phyloP scores from a whole-genome alignment of 169 alveolate species.

The Plasmodium falciparum region DNA sequence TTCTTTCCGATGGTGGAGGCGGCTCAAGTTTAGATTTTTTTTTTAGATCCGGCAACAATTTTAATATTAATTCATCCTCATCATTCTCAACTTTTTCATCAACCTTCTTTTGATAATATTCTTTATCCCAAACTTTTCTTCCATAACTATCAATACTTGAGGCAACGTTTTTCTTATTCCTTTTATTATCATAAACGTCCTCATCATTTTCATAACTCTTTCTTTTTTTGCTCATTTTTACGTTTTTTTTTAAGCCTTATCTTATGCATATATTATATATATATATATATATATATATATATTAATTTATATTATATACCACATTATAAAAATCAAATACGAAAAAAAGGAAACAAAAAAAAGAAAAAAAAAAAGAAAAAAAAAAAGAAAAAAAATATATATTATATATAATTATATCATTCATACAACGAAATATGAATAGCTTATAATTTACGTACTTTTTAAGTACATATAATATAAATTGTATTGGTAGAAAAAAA shows the following conservation, averaged over 20 bases:
- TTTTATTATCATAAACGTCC: background rate
- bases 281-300: background rate
- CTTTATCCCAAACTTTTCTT: conserved; percentile 87
- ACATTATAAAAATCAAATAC: too few relatives aligned
- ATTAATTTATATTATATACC: too few relatives aligned
- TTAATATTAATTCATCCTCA: conserved; percentile 80
- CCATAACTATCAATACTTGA: conserved; percentile 83
- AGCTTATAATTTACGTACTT: too few relatives aligned
- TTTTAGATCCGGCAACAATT: conserved; percentile 79
- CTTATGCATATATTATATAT: too few relatives aligned
- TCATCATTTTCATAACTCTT: background rate
- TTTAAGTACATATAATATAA: too few relatives aligned
- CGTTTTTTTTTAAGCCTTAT: background rate
- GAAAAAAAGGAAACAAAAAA: too few relatives aligned
- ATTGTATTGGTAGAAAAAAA: too few relatives aligned
- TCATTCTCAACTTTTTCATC: conserved; percentile 78
- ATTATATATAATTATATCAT: too few relatives aligned
- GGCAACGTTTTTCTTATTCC: background rate
- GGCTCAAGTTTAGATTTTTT: conserved; percentile 64
- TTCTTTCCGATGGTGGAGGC: conserved; percentile 84
- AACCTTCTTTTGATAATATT: conserved; percentile 79
- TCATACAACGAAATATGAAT: too few relatives aligned
- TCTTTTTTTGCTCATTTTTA: conserved; percentile 18
- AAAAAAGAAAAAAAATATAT: too few relatives aligned
- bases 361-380: too few relatives aligned